A percentile compares a stretch with the other conserved stretches of the same genome.
Conservation (phyloP, 306 rosid genomes). For the Quercus engelmannii region DNA sequence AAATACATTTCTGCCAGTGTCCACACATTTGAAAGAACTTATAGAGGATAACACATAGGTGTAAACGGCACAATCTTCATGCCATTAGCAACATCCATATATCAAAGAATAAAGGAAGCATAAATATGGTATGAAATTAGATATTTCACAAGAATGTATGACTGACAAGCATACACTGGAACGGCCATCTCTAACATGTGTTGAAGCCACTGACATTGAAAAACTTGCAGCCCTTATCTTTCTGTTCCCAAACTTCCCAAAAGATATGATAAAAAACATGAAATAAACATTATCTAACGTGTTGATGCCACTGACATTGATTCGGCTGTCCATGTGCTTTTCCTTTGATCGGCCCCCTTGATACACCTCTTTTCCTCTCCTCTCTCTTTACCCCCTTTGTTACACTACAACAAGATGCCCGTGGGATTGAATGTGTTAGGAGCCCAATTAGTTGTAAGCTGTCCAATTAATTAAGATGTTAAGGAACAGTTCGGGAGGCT, state of each 20-base stretch:
- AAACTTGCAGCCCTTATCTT: constrained; percentile 28
- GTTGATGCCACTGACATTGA: constrained; percentile 16
- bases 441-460: constrained; percentile 33
- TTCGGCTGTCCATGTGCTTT: constrained; percentile 8
- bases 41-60: no score
- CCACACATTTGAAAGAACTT: no score
- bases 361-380: constrained; percentile 5
- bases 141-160: background rate
- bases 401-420: constrained; percentile 13
- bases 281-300: constrained; percentile 23
- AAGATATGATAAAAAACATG: background rate
- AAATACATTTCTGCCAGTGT: no score
- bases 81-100: no score
- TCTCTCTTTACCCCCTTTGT: background rate
- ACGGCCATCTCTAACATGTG: background rate
- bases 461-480: constrained; percentile 31
- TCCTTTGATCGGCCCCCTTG: constrained; percentile 18
- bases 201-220: constrained; percentile 10
- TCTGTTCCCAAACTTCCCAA: constrained; percentile 21
- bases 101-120: background rate
- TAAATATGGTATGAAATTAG: background rate
- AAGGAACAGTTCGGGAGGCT: constrained; percentile 19
- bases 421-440: constrained; percentile 20
- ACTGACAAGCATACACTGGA: constrained; percentile 4
- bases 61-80: no score